Evolutionary conservation across 352 stramenopile genomes (phyloP).

Genomic region (Phytophthora melonis): DNA sequence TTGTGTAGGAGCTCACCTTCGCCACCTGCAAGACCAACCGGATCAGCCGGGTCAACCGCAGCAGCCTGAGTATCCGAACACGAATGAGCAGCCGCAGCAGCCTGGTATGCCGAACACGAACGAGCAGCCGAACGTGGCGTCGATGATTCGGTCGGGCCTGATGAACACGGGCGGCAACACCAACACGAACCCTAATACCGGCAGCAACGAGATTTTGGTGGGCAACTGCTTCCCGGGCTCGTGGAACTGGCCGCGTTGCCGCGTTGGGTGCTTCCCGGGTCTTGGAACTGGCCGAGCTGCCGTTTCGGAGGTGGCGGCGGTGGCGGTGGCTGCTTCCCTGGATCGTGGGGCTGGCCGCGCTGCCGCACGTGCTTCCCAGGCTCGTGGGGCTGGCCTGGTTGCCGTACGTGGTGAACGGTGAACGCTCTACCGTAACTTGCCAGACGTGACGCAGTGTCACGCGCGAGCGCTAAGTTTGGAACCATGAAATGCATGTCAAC

Average conservation of each 20-base stretch:
- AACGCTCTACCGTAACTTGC: neutral
- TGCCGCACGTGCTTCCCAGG: constrained; percentile 31
- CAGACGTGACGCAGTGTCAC: neutral
- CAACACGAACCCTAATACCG: neutral
- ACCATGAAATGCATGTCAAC: neutral
- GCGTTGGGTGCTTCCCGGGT: constrained; percentile 24
- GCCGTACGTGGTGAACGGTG: constrained; percentile 13
- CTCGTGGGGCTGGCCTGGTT: constrained; percentile 35
- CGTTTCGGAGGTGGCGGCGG: constrained; percentile 2
- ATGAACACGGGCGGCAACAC: neutral
- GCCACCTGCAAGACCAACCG: constrained; percentile 28
- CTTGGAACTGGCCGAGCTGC: constrained; percentile 33
- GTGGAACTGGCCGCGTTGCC: constrained; percentile 34
- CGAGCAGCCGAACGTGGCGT: neutral
- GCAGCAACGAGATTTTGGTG: constrained; percentile 12
- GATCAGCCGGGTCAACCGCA: constrained; percentile 2
- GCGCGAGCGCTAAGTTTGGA: neutral
- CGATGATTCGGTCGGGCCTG: neutral
- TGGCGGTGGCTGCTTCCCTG: constrained; percentile 19
- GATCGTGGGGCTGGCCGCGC: constrained; percentile 31
- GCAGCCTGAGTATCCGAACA: constrained; percentile 1
- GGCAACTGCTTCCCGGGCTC: constrained; percentile 23
- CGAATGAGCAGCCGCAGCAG: neutral
- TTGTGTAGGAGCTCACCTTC: constrained; percentile 15
- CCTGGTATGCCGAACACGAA: neutral